Evolutionary conservation across 2,329 filamentous ascomycete species (phyloP), one percentile per base, ranked within the genome.

Genomic region (Talaromyces sp.): DNA sequence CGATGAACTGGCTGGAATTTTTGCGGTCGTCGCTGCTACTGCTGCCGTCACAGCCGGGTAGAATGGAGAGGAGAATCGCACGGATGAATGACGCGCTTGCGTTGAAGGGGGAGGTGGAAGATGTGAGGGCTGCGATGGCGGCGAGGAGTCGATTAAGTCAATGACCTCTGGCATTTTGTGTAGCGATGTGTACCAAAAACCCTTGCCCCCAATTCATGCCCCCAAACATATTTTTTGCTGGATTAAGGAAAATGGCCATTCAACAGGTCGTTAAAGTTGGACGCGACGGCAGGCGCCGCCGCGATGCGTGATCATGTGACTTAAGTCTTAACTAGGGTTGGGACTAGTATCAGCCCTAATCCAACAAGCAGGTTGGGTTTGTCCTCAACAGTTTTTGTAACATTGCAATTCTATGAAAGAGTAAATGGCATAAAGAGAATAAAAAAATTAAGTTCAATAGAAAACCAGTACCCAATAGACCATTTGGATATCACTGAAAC

Each of bases 91-190:
- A 9, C 31, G 66, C 27, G 67, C 68, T 50, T 67, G 69, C 10
- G 63, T 60, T 58, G 50, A 58, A 10, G 61, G 68, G 4, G 67
- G 65, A 27, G 67, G 41, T 49, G 41, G 62, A 11, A 59, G 39
- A 45, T 59, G 37, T 22, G 45, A 16, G 5, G 70, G 67, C 16
- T 56, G n/a, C 13, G 68, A 62, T 7, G 71, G 74, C 13, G 75
- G 73, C 22, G 75, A 73, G 3, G 76, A 79, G 16, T 76, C 77
- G 24, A 79, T 52, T 7, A 80, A 71, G 64, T 74, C 70, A 62
- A 80, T 79, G 43, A 80, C 69, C 64, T 79, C 76, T 58, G 73
- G 75, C 78, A 79, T 80, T 52, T 45, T 62, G 27, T 31, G 13
- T n/a, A 50, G 31, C 24, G 35, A 16, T 35, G 43, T 47, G 49